phyloP scores from a whole-genome alignment of 192 early-diverging fungal species.

The Podila clonocystis region DNA sequence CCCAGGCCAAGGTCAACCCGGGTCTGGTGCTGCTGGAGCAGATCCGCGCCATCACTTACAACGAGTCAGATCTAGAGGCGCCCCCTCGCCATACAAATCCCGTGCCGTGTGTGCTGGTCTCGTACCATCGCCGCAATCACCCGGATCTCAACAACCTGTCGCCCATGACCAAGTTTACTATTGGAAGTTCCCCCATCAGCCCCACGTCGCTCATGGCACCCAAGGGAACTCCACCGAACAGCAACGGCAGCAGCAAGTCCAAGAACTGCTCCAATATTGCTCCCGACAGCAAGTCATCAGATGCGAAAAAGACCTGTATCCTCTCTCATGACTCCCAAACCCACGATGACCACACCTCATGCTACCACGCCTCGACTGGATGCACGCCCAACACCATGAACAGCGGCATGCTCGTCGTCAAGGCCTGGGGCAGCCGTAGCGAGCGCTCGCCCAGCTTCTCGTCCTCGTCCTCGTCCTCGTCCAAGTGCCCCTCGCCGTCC shows the following conservation, averaged over 20 bases:
- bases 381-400: conserved; percentile 43
- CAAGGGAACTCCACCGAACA: neutral
- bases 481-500: neutral
- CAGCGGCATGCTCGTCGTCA: conserved; percentile 39
- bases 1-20: conserved; percentile 37
- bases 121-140: conserved; percentile 26
- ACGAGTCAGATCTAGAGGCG: neutral
- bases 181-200: neutral
- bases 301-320: neutral
- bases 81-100: neutral
- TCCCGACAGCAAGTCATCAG: neutral
- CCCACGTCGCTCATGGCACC: neutral
- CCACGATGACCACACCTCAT: neutral
- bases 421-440: conserved; percentile 6
- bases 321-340: neutral
- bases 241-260: neutral
- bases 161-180: neutral
- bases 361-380: neutral
- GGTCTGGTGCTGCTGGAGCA: conserved; percentile 34
- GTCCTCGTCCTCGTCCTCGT: neutral
- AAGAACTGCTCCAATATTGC: neutral
- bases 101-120: conserved; percentile 38
- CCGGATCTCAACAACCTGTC: neutral
- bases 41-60: conserved; percentile 17
- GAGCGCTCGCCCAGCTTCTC: conserved; percentile 10